Evolutionary conservation across 768 basidiomycete genomes (phyloP).

Genomic region (Saitozyma podzolica): DNA sequence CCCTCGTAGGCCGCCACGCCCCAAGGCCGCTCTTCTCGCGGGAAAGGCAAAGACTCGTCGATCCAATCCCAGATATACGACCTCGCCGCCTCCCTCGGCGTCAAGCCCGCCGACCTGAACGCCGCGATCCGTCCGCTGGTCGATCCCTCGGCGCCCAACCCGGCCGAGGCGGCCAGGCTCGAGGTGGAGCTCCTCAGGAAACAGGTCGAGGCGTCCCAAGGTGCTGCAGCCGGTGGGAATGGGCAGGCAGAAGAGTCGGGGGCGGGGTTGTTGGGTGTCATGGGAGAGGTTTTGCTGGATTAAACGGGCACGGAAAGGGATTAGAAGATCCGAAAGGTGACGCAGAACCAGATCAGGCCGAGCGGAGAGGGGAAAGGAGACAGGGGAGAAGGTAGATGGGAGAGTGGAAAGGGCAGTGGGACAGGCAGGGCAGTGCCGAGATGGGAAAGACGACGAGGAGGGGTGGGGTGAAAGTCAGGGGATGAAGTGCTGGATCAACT

Average conservation of each 20-base stretch:
- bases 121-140: slow-evolving; percentile 49
- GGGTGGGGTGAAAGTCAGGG: too few species aligned
- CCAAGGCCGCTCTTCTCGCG: neutral
- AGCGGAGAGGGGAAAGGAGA: neutral
- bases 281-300: slow-evolving; percentile 50
- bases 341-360: too few species aligned
- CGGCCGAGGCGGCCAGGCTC: slow-evolving; percentile 41
- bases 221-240: slow-evolving; percentile 60
- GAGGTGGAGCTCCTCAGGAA: slow-evolving; percentile 39
- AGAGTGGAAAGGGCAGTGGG: too few species aligned
- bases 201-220: slow-evolving; percentile 27
- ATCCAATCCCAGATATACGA: slow-evolving; percentile 47
- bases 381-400: neutral
- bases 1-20: too few species aligned
- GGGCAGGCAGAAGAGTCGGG: slow-evolving; percentile 69
- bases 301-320: slow-evolving; percentile 10
- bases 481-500: too few species aligned
- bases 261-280: slow-evolving; percentile 35
- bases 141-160: slow-evolving; percentile 50
- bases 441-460: too few species aligned
- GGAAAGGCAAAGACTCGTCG: neutral
- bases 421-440: too few species aligned
- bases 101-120: slow-evolving; percentile 48
- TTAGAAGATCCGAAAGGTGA: too few species aligned
- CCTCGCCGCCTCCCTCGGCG: slow-evolving; percentile 44